phyloP scores from a whole-genome alignment of 164 flowering plant species.

The Magnolia officinalis region DNA sequence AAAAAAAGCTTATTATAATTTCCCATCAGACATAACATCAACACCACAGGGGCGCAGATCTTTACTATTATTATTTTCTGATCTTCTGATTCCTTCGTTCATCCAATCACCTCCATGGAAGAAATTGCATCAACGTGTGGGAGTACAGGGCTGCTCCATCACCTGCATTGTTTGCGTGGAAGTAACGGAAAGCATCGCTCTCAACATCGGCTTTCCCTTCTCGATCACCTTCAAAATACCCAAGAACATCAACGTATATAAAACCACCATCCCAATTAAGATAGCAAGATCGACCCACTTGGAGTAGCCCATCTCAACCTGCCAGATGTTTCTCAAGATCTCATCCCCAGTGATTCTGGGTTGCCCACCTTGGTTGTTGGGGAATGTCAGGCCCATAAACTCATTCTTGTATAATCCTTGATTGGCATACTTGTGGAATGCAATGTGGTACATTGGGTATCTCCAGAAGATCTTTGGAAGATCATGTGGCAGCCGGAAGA shows the following conservation, averaged over 20 bases:
- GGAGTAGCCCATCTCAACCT: conserved; percentile 41
- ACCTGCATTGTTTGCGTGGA: conserved; percentile 2
- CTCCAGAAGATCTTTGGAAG: conserved; percentile 56
- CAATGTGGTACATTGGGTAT: conserved; percentile 53
- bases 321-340: conserved; percentile 32
- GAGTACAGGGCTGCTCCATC: neutral
- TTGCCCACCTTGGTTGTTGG: conserved; percentile 22
- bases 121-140: neutral
- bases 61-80: too few species aligned
- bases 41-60: too few species aligned
- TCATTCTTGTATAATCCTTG: conserved; percentile 57
- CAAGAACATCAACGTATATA: conserved; percentile 42
- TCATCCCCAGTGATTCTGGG: conserved; percentile 26
- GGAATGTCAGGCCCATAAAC: conserved; percentile 35
- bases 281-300: conserved; percentile 54
- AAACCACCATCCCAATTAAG: conserved; percentile 45
- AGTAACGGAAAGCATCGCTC: conserved; percentile 11
- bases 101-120: too few species aligned
- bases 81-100: too few species aligned
- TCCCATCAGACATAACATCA: too few species aligned
- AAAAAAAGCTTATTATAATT: too few species aligned
- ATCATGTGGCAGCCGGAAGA: conserved; percentile 48
- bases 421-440: conserved; percentile 47
- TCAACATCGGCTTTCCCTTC: conserved; percentile 32
- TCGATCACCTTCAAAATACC: conserved; percentile 36